Base-by-base conservation (phyloP, 192 early-diverging fungal species). In the Coemansia sp. region DNA sequence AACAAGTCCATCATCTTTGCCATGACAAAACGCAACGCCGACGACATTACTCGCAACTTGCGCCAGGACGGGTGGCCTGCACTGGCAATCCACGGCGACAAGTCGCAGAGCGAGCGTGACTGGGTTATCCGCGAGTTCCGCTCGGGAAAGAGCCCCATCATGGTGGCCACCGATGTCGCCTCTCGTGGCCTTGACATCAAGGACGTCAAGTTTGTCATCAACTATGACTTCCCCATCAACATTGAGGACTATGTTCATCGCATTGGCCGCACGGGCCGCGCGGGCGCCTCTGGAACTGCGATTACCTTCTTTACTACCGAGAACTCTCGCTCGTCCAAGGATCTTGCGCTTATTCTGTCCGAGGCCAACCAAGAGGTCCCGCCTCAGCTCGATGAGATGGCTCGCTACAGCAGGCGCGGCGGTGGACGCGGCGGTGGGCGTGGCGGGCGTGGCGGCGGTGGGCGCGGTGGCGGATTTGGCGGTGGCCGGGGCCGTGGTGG, bases 111-210 rank as follows among this genome's bases (percentile, higher is more conserved):
- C 38, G 95, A 98, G 74, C 95, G 97, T 76, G 96, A 98, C 79
- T 95, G 94, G 94, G 96, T 95, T 6, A 87, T 99, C 68, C 83
- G 84, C 49, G 90, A 97, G 77, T 99, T 99, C 89, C 93, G 94
- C 74, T 68, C 83, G 37, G 94, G 96, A 62, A 86, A 84, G 45
- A 88, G 85, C 38, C 95, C 94, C 19, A 92, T 99, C 61, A 90
- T 99, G 87, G 94, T 99, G 73, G 97, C 97, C 8, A 99, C 97
- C n/a, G 97, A 98, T 83, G 95, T 98, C 46, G 96, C 96, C 37
- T 92, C 93, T 67, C 92, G 96, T 84, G 96, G 96, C 70, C 87
- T 96, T 67, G 92, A 94, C 80, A 88, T 94, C 82, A 95, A 95
- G 74, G 93, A 96, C 77, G 94, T 99, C 75, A 96, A 96, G 74